These are phyloP conservation scores for Jamesozyma jinghongensis DNA, from an alignment of 805 yeast genomes.

Conservation along the genomic window DNA sequence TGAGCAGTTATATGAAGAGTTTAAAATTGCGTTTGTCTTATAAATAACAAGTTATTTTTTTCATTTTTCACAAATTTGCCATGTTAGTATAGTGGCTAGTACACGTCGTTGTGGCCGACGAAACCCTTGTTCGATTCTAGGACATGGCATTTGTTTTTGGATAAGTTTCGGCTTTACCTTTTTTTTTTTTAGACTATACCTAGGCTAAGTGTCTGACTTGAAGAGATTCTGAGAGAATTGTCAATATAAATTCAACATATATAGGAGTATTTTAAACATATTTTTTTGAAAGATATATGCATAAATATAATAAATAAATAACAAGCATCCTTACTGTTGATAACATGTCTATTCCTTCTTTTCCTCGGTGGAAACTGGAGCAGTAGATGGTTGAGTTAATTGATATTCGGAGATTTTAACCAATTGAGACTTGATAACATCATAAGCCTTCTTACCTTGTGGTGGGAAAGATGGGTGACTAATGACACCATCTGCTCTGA, in stretches of 20 bases:
- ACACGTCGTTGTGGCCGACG: conserved; percentile 36
- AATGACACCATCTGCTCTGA: conserved; percentile 50
- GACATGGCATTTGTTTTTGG: conserved; percentile 28
- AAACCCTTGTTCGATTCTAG: conserved; percentile 37
- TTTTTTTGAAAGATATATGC: no score
- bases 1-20: background rate
- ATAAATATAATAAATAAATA: no score
- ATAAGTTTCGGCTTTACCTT: no score
- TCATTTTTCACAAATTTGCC: conserved; percentile 14
- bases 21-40: background rate
- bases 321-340: no score
- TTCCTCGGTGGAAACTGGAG: conserved; percentile 1
- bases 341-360: background rate
- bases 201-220: no score
- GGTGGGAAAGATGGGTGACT: conserved; percentile 48
- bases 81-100: conserved; percentile 37
- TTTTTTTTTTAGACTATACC: no score
- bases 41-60: background rate
- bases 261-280: no score
- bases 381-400: conserved; percentile 5
- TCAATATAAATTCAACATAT: no score
- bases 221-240: no score
- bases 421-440: conserved; percentile 7
- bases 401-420: conserved; percentile 9
- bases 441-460: conserved; percentile 31